These are phyloP conservation scores for Diaporthe sp. DNA, from an alignment of 2,329 filamentous ascomycete genomes.

Conservation along the genomic window DNA sequence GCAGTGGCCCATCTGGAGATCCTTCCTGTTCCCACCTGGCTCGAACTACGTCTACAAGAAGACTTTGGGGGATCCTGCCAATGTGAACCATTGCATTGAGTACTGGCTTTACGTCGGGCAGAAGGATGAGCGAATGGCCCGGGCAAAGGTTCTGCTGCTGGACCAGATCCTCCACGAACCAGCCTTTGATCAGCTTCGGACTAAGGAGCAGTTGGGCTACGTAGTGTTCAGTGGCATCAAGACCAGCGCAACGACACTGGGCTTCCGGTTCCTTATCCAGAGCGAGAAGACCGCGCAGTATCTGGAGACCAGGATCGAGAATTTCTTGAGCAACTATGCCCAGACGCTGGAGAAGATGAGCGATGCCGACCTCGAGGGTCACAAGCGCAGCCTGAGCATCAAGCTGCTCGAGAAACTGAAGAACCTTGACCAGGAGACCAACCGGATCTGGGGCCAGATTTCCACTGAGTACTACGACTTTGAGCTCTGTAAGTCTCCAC, in stretches of 20 bases:
- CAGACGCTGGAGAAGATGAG: conserved; percentile 80
- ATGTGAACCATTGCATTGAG: conserved; percentile 90
- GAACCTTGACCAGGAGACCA: conserved; percentile 88
- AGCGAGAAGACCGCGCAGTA: conserved; percentile 89
- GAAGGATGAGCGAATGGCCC: conserved; percentile 75
- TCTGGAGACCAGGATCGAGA: conserved; percentile 88
- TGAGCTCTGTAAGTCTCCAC: conserved; percentile 75
- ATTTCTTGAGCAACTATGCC: conserved; percentile 80
- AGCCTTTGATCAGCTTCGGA: conserved; percentile 92
- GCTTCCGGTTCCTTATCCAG: conserved; percentile 92
- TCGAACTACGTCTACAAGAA: conserved; percentile 88
- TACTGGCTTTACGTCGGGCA: conserved; percentile 81
- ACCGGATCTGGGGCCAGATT: conserved; percentile 88
- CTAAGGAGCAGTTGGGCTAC: conserved; percentile 97
- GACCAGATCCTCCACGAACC: conserved; percentile 94
- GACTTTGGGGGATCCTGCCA: conserved; percentile 85
- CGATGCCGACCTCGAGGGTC: conserved; percentile 86
- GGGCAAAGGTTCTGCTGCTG: conserved; percentile 84
- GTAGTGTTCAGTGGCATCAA: conserved; percentile 89
- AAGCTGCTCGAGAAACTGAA: conserved; percentile 92
- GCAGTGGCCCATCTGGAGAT: conserved; percentile 85
- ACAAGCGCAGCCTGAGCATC: conserved; percentile 90
- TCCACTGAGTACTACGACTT: conserved; percentile 91
- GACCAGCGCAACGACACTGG: conserved; percentile 81
- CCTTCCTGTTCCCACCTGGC: conserved; percentile 82